A percentile compares a stretch with the other conserved stretches of the same genome.
phyloP scores from a whole-genome alignment of 345 rosid species.

The Psidium guajava region DNA sequence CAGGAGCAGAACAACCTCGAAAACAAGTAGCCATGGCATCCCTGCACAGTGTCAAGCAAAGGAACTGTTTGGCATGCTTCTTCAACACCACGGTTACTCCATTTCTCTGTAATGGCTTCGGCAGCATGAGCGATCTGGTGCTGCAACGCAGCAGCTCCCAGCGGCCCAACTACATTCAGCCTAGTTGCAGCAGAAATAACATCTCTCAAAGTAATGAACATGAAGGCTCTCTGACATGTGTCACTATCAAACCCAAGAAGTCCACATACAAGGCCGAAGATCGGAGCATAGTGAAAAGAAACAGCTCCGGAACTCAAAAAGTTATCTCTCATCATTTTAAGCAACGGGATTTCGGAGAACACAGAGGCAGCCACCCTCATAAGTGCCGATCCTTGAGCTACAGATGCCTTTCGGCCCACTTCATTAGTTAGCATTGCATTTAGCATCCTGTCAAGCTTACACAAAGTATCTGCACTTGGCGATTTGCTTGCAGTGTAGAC shows the following conservation, averaged over 20 bases:
- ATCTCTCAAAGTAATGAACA: conserved; percentile 74
- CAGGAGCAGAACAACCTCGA: conserved; percentile 80
- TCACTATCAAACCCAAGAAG: conserved; percentile 49
- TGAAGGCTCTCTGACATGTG: conserved; percentile 64
- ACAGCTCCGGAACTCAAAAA: conserved; percentile 22
- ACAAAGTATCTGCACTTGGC: conserved; percentile 42
- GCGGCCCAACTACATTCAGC: conserved; percentile 68
- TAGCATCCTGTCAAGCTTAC: conserved; percentile 31
- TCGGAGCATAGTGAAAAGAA: conserved; percentile 68
- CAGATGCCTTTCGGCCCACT: conserved; percentile 59
- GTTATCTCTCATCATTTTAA: conserved; percentile 39
- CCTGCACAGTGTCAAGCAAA: conserved; percentile 66
- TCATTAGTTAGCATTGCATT: conserved; percentile 70
- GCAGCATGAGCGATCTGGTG: conserved; percentile 55
- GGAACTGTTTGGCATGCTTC: conserved; percentile 87
- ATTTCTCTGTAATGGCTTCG: conserved; percentile 36
- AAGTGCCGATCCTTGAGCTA: conserved; percentile 74
- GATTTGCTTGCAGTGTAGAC: conserved; percentile 39
- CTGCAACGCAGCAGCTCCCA: conserved; percentile 75
- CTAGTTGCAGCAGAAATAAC: conserved; percentile 77
- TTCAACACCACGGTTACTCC: conserved; percentile 54
- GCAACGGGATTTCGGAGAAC: conserved; percentile 46
- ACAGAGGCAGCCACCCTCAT: conserved; percentile 64
- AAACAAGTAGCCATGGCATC: conserved; percentile 72
- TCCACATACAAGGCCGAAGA: conserved; percentile 76